Evolutionary conservation across 495 filamentous ascomycete genomes (phyloP).

Genomic region (Lasiosphaeris hirsuta): DNA sequence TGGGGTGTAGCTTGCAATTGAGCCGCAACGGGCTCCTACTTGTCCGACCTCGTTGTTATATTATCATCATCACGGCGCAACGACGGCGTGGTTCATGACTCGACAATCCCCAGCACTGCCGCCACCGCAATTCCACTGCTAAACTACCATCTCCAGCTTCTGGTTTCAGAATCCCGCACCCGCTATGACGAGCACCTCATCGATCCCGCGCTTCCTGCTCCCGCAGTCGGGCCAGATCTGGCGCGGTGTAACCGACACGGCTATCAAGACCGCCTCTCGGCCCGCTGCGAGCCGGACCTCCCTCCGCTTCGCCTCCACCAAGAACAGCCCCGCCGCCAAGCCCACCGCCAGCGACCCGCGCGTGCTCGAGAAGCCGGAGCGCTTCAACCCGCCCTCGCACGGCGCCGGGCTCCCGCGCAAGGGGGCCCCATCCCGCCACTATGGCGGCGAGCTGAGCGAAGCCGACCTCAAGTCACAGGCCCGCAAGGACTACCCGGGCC

Average conservation of each 20-base stretch:
- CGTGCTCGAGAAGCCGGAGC: slow-evolving; percentile 73
- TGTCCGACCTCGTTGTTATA: not conserved
- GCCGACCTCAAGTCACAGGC: slow-evolving; percentile 59
- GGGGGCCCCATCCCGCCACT: slow-evolving; percentile 50
- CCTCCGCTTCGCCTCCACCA: slow-evolving; percentile 14
- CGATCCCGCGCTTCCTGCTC: slow-evolving; percentile 54
- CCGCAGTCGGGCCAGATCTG: slow-evolving; percentile 48
- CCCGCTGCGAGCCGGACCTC: not conserved
- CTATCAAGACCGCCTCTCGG: not conserved
- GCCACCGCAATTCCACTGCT: not conserved
- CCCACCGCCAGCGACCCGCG: slow-evolving; percentile 25
- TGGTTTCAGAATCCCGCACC: not conserved
- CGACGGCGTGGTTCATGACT: not conserved
- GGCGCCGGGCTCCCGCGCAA: slow-evolving; percentile 55
- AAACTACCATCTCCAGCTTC: not conserved
- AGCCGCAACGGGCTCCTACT: slow-evolving; percentile 7
- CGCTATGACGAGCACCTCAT: slow-evolving; percentile 37
- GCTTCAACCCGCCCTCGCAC: slow-evolving; percentile 85
- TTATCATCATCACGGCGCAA: not conserved
- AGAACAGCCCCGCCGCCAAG: too few relatives aligned
- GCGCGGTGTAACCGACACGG: slow-evolving; percentile 25
- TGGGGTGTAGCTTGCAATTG: slow-evolving; percentile 4
- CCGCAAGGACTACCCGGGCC: slow-evolving; percentile 69
- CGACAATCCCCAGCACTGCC: not conserved
- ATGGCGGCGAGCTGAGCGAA: slow-evolving; percentile 60